Base-by-base conservation (phyloP, 768 basidiomycete species). In the Mycena galericulata region DNA sequence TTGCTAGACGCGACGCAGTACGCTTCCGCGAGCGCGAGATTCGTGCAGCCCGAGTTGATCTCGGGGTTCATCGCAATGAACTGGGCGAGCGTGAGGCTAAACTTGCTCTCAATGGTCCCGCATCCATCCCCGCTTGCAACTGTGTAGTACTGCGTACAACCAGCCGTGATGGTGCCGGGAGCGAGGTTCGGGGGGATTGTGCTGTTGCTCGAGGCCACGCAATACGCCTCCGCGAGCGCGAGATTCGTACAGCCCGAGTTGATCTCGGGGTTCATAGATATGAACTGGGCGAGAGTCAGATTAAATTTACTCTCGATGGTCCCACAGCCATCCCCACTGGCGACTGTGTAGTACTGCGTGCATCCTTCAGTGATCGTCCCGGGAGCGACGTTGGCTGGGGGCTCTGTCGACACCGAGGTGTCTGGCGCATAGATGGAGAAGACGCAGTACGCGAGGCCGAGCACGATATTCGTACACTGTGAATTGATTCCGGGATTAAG, bases 261-360 rank as follows among this genome's bases (percentile, higher is more conserved):
- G 63, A 77, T 62, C 45, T 72, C 73, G n/a, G 76, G 72, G 58
- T 77, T 77, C 74, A 71, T 69, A 30, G 66, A 51, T 46, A 74
- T 57, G 67, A 77, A 73, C 46, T 74, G 67, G 17, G 69, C 26
- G 41, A 69, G 66, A 5, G 74, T 71, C 36, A 77, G 63, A 40
- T 66, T 67, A 58, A 67, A 72, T 20, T 63, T 65, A 30, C 41
- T 58, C 26, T 74, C 69, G 45, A 75, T 70, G 26, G 50, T 61
- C n/a, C 63, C 36, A 62, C 73, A 74, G 38, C 45, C 58, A 46
- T 73, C 70, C 5, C 69, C 65, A 9, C 69, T 72, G 2, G 65
- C 63, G 59, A 72, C 56, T 26, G 75, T 72, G 54, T 72, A 73
- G 56, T 71, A 74, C 20, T 58, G 4, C 9, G 63, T 53, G 46